Base-by-base conservation (phyloP, 2,329 filamentous ascomycete species). In the Amylocarpus encephaloides region DNA sequence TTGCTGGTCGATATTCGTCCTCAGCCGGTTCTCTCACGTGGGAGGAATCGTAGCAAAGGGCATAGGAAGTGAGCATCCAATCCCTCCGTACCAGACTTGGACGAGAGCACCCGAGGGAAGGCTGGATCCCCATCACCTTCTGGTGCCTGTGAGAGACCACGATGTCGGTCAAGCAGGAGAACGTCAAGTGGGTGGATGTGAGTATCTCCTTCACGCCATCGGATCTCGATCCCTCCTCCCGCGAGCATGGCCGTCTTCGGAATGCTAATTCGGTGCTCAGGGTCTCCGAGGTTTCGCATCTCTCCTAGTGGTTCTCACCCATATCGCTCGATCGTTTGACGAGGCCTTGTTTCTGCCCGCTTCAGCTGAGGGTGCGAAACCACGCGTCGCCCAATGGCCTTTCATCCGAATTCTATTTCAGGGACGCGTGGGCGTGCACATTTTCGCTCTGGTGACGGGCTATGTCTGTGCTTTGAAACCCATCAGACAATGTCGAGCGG, bases 371-470 rank as follows among this genome's bases (percentile, higher is more conserved):
- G 71, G 71, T 26, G 66, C 67, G 2, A 60, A 69, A 1, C 73
- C 77, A 5, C 70, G 72, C 43, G 56, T 80, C 29, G 71, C 82
- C 52, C 80, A 84, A 64, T 70, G 73, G 36, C 80, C 80, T 12
- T 77, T 79, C 59, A 67, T 83, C 51, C 77, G 80, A 49, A 73
- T 84, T 43, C 69, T 78, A 35, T 71, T 76, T 44, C 79, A 81
- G 60, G 80, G 82, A 18, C 75, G 83, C 13, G 78, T 80, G 41
- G 83, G 82, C 65, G 82, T 85, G 2, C 76, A 80, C 12, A 79
- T 85, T 55, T 85, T 85, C 66, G 76, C 82, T 60, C 72, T 85
- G 42, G 78, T 83, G 35, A 80, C 80, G 18, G 80, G 80, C 50
- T 83, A 82, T 59, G 80, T 83, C 46, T 83, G 81, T 66, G 75